Evolutionary conservation across 345 rosid genomes (phyloP).

Genomic region (Nephelium lappaceum): DNA sequence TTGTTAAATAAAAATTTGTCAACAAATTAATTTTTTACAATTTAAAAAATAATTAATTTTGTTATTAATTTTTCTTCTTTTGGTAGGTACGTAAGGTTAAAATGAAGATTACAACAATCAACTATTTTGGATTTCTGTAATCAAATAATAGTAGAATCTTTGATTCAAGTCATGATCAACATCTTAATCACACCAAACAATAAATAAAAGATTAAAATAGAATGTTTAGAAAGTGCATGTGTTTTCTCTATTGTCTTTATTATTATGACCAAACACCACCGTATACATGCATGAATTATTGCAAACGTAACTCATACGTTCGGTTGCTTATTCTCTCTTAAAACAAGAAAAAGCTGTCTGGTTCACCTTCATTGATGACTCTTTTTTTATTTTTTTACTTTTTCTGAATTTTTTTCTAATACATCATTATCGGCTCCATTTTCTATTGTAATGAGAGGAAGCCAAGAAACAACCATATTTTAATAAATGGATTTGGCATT

Average conservation of each 20-base stretch:
- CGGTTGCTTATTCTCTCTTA: slow-evolving; percentile 8
- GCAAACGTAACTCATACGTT: slow-evolving; percentile 4
- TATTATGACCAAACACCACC: neutral
- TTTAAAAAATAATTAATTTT: too few species aligned
- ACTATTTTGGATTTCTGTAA: neutral
- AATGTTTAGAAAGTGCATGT: neutral
- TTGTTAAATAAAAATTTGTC: neutral
- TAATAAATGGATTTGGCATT: neutral
- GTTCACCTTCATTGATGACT: neutral
- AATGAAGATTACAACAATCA: neutral
- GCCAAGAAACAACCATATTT: neutral
- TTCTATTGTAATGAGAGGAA: neutral
- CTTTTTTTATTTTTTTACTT: neutral
- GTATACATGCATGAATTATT: neutral
- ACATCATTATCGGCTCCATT: neutral
- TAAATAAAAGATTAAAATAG: neutral
- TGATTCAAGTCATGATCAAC: neutral
- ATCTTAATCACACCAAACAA: neutral
- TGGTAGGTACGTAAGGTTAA: neutral
- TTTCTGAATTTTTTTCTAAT: neutral
- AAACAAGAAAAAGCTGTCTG: neutral
- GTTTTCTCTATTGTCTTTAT: slow-evolving; percentile 8
- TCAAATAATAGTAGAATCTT: neutral
- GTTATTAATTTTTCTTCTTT: too few species aligned
- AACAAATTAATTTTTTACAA: too few species aligned